phyloP scores from a whole-genome alignment of 495 filamentous ascomycete species.

The Aspergillus sclerotioniger region DNA sequence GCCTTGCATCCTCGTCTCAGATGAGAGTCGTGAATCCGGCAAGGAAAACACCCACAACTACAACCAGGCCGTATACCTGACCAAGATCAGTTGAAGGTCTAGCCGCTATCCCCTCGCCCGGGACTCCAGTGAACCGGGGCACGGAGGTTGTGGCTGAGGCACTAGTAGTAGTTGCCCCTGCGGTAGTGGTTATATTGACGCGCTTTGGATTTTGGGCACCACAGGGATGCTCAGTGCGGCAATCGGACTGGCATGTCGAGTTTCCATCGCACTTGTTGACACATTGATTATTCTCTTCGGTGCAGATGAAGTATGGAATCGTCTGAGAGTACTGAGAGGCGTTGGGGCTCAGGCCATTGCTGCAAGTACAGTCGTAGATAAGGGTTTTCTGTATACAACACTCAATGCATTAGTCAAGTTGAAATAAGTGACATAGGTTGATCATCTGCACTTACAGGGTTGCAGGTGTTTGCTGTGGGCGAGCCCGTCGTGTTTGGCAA shows the following conservation, averaged over 20 bases:
- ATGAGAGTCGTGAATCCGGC: conserved; percentile 63
- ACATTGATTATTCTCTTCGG: conserved; percentile 68
- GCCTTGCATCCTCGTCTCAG: conserved; percentile 29
- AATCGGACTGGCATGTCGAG: conserved; percentile 59
- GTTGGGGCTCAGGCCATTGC: conserved; percentile 69
- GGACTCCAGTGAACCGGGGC: conserved; percentile 30
- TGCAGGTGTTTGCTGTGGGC: conserved; percentile 63
- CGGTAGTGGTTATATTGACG: conserved; percentile 56
- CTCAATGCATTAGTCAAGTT: conserved; percentile 10
- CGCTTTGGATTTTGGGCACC: conserved; percentile 69
- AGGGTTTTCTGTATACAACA: conserved; percentile 54
- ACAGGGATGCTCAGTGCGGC: conserved; percentile 72
- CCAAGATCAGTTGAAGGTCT: conserved; percentile 48
- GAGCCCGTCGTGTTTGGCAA: conserved; percentile 47
- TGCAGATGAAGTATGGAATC: conserved; percentile 82
- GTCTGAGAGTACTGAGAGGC: conserved; percentile 80
- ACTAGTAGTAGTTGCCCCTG: conserved; percentile 36
- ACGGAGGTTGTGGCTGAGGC: conserved; percentile 35
- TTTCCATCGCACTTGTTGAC: conserved; percentile 56
- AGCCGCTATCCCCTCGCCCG: conserved; percentile 31
- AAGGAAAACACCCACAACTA: conserved; percentile 57
- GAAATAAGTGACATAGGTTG: not conserved
- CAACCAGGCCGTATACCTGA: conserved; percentile 55
- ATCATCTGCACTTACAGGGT: conserved; percentile 56
- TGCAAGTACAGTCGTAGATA: conserved; percentile 72